Base-by-base conservation (phyloP, 225 moss, liverwort and hornwort species). In the Sphagnum tenellum region DNA sequence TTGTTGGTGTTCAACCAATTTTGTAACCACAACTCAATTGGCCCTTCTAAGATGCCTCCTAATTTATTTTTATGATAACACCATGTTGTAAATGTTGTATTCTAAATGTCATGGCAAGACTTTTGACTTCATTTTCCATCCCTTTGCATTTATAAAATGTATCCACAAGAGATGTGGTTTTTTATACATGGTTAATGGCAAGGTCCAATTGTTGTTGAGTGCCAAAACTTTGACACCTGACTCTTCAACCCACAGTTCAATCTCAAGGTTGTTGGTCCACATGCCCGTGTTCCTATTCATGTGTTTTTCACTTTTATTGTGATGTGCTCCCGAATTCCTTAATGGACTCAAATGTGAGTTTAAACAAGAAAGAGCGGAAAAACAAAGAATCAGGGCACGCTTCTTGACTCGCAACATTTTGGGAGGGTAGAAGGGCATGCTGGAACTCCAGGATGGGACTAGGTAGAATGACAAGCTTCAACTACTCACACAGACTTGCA, bases 81-180 rank as follows among this genome's bases (percentile, higher is more conserved):
- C 29, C 73, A 98, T 92, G 92, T 93, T 57, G 92, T 88, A 66
- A 83, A 92, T 61, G 96, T 93, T 72, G 89, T 98, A 60, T 98
- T 98, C 62, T 98, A 93, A 93, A 98, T 98, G 96, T 90, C 88
- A 57, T 98, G 96, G 96, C 85, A 93, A 85, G 96, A 98, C 72
- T 98, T 98, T 50, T 92, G 93, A 75, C 90, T 98, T 61, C 96
- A 98, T 69, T 98, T 98, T 65, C 88, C 90, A 12, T 98, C 96
- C 57, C 76, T 98, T 0, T 98, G 93, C 67, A 90, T 98, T 10
- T 98, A 92, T 74, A 90, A 93, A 67, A 98, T 98, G 51, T 98
- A 98, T 73, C 96, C 96, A 63, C 89, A 88, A 57, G 96, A 98
- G 78, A 98, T 98, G 96, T 81, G 93, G 29, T 93, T 84, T 66